Evolutionary conservation across 2,329 filamentous ascomycete genomes (phyloP).

Genomic region (Talaromyces sp.): DNA sequence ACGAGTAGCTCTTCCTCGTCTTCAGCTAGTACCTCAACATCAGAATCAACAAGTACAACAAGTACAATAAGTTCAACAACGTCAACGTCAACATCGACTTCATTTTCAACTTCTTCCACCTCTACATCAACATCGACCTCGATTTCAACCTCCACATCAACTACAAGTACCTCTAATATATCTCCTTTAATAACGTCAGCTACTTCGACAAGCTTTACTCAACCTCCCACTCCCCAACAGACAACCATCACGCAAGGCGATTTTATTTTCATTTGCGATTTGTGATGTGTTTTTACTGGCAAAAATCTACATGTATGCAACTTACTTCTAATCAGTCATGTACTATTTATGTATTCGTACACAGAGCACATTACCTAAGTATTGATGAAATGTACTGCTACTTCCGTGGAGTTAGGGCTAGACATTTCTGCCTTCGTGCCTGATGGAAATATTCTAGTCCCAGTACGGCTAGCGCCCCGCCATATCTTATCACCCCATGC

Average conservation of each 20-base stretch:
- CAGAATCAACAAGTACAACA: not conserved
- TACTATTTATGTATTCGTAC: not conserved
- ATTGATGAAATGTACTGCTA: not conserved
- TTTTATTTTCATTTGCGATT: constrained; percentile 13
- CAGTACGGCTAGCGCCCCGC: not conserved
- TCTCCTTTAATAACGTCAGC: not conserved
- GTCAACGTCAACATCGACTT: not conserved
- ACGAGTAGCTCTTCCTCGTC: not conserved
- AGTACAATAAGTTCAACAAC: not conserved
- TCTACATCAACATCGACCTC: not conserved
- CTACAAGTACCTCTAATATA: not conserved
- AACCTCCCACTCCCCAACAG: not conserved
- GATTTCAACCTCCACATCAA: not conserved
- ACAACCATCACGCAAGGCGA: constrained; percentile 15
- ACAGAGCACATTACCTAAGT: not conserved
- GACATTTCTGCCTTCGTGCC: not conserved
- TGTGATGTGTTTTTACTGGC: not conserved
- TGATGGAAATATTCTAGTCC: not conserved
- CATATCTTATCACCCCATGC: constrained; percentile 12
- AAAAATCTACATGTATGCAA: not conserved
- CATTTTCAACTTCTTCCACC: constrained; percentile 1
- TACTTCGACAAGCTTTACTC: not conserved
- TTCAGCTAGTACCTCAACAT: not conserved
- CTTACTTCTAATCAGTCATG: not conserved
- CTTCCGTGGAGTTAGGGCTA: not conserved